Base-by-base conservation (phyloP, 768 basidiomycete genomes). In the Asterophora lycoperdoides region DNA sequence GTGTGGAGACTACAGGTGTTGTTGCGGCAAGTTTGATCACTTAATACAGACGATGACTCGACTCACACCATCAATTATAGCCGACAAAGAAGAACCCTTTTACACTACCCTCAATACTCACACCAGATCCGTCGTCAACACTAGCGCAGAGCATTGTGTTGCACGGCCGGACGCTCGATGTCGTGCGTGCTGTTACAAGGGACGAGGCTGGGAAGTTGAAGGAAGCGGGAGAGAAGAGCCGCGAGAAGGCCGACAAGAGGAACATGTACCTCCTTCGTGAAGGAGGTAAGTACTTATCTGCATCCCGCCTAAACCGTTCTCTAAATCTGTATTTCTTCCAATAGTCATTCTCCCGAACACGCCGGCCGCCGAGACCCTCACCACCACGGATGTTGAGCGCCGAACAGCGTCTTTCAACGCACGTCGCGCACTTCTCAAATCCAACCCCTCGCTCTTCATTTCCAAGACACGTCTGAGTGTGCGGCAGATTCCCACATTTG, bases 201-300 rank as follows among this genome's bases (percentile, higher is more conserved):
- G 93, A 94, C 53, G 79, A 88, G 55, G 96, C 96, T 5, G 78
- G 80, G 4, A 88, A 87, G 64, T 77, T 97, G 40, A 90, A 88
- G 62, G 93, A 96, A 53, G 89, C 86, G 14, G 86, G 88, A 3
- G 93, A 94, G 62, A 84, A 81, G 60, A 75, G 78, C 52, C 77
- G 92, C 41, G 83, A 92, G 66, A 94, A 94, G 66, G 84, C 85
- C 1, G 96, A 99, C 67, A 94, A 95, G 64, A 80, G 95, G 18
- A 96, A 97, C 62, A 82, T 96, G 62, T 97, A 99, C 64, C 81
- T 99, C 51, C 77, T 99, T 56, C 81, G 91, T 10, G 96, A 99
- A 79, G 96, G 96, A 74, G 90, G 94, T 90, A 60, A 57, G 83
- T 69, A 23, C 6, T 37, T n/a, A 11, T 17, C 30, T 43, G 33